Conservation (phyloP, 1,139 yeast species). For the Hemisphaericaspora subhashii region DNA sequence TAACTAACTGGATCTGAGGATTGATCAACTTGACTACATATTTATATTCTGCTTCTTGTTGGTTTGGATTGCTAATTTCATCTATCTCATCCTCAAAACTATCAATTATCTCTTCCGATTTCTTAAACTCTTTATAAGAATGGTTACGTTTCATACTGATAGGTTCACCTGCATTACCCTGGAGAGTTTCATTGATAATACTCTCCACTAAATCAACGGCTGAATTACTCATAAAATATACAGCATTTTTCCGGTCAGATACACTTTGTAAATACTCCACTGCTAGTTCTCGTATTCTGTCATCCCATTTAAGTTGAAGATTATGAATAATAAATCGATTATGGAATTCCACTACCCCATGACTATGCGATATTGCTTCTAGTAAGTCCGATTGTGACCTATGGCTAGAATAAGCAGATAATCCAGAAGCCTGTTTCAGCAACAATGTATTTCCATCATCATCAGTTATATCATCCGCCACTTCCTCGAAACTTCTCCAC, state of each 20-base stretch:
- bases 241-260: conserved; percentile 54
- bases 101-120: conserved; percentile 35
- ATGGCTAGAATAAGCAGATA: conserved; percentile 32
- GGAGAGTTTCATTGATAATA: conserved; percentile 25
- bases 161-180: conserved; percentile 14
- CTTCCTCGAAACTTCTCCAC: conserved; percentile 18
- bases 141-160: conserved; percentile 16
- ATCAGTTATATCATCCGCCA: conserved; percentile 10
- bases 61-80: conserved; percentile 21
- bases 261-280: conserved; percentile 62
- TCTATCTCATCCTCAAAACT: conserved; percentile 35
- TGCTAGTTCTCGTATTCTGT: conserved; percentile 60
- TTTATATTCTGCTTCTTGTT: conserved; percentile 38
- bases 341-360: conserved; percentile 45
- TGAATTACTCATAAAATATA: conserved; percentile 64
- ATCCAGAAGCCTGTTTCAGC: conserved; percentile 13
- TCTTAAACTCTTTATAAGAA: conserved; percentile 18
- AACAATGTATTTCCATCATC: conserved; percentile 11
- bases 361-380: conserved; percentile 12
- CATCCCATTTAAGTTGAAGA: conserved; percentile 79
- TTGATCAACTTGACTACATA: conserved; percentile 43
- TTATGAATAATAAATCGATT: conserved; percentile 81
- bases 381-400: conserved; percentile 25
- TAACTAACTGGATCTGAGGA: conserved; percentile 45
- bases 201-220: conserved; percentile 66